phyloP scores from a whole-genome alignment of 768 basidiomycete genomes.

The Auriscalpium vulgare region DNA sequence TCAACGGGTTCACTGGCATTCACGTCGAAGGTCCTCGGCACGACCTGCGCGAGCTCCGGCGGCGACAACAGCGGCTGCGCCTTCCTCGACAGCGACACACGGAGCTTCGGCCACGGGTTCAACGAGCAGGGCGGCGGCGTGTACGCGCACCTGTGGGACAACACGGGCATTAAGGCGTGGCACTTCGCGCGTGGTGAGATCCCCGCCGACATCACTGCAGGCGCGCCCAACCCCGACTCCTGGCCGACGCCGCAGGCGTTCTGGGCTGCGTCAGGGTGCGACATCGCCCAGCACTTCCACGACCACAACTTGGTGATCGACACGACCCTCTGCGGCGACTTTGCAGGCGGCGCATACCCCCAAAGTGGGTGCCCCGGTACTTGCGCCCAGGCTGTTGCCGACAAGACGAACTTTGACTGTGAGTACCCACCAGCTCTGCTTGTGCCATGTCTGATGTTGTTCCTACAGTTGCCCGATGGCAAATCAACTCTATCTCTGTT shows the following conservation, averaged over 20 bases:
- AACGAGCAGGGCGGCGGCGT: conserved; percentile 3
- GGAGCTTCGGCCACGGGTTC: conserved; percentile 2
- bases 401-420: conserved; percentile 2
- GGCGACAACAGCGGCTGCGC: background rate
- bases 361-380: conserved; percentile 2
- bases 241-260: conserved; percentile 3
- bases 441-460: background rate
- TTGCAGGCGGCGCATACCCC: background rate
- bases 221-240: background rate
- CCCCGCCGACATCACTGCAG: conserved; percentile 3
- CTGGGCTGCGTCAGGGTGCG: background rate
- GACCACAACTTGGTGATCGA: conserved; percentile 2
- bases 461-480: conserved; percentile 5
- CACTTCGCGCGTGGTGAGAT: conserved; percentile 1
- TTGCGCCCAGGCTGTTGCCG: background rate
- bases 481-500: conserved; percentile 5
- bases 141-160: background rate
- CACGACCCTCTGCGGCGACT: conserved; percentile 7
- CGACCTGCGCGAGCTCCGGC: background rate
- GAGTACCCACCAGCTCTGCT: background rate
- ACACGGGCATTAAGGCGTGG: conserved; percentile 5
- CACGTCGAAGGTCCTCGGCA: background rate
- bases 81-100: background rate
- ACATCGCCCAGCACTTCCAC: background rate
- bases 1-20: background rate